Evolutionary conservation across 257 asterid species (phyloP), one percentile per base, ranked within the genome.

Genomic region (Nicotiana benthamiana): DNA sequence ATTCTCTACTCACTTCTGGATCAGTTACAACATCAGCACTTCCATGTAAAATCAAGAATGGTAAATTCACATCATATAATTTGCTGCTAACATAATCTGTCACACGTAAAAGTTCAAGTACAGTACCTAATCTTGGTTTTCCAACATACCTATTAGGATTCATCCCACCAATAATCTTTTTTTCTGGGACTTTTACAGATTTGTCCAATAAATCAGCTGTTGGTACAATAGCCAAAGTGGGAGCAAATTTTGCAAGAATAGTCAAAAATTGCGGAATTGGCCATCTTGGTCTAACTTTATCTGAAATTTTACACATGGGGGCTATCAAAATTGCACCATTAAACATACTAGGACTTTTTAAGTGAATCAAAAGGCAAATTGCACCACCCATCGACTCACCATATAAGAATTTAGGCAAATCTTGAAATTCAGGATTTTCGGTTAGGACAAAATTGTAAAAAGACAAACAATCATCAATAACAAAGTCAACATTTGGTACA

Each of bases 311-410:
- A 75, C 98, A 94, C 98, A 94, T 94, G 82, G 98, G 98, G 2
- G 97, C 97, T 6, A 88, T 81, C 86, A 94, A 75, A 65, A 92
- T 80, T 27, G 92, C 97, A 57, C 97, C 98, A 63, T 75, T 86
- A 84, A 90, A 90, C 59, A 83, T 56, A 3, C 77, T 57, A 1
- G 89, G 91, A 5, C 26, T 46, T 84, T 84, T 87, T 86, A 92
- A 89, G 53, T 89, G 89, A 65, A 92, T 90, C 88, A 91, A 82
- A 32, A 94, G 36, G 15, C 97, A 91, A 61, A 94, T 89, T 8
- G 97, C 98, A 34, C 98, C 97, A 1, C 98, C 97, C 98, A 94
- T 94, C 1, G 97, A 94, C 34, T 90, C 98, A 2, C 98, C 97
- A 48, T 66, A 84, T 32, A 94, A 46, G 86, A 90, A 91, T 40